Evolutionary conservation across 2,329 filamentous ascomycete genomes (phyloP), one percentile per base, ranked within the genome.

Genomic region (Tolypocladium capitatum): DNA sequence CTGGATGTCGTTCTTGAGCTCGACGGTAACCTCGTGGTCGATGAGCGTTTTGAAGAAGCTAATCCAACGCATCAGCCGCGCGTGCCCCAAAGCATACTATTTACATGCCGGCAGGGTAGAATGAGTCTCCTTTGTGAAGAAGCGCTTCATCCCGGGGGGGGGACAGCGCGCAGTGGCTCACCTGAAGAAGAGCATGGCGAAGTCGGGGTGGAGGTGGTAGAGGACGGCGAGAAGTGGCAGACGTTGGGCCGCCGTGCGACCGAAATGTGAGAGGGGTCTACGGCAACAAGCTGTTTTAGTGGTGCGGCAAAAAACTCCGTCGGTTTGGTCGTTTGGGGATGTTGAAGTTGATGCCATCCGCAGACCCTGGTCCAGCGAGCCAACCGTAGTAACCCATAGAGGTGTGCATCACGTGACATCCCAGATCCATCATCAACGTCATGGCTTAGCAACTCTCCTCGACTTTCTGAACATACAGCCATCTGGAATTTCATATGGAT

Each of bases 1-100:
- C 64, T 90, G 89, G 58, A 98, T 94, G 70, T 98, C 92, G 68
- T 98, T 98, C 72, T 98, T 98, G 66, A 98, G 86, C 74, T 98
- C 92, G 64, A 98, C 89, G 43, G 90, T 97, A 62, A 98, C 90
- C 73, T 94, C 83, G 58, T 92, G 85, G 73, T 96, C 92, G 65
- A 96, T 94, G 61, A 97, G 85, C 47, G 91, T 97, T 69, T 97
- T 97, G 81, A 97, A 97, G 74, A 96, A 97, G 72, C 86, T 92
- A 63, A 20, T 27, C 2, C 21, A 13, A 13, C 18, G 24, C 34
- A 21, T 46, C 36, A 46, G 34, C 30, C 10, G 10, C 16, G 7
- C 24, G 3, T 27, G 31, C 5, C 44, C 34, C 31, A 1, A 4
- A 42, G 3, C 3, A 28, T 11, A 20, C 21, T 8, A 1, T 3